These are phyloP conservation scores for Fusarium solani-melongenae DNA, from an alignment of 2,329 filamentous ascomycete species.

Conservation along the genomic window DNA sequence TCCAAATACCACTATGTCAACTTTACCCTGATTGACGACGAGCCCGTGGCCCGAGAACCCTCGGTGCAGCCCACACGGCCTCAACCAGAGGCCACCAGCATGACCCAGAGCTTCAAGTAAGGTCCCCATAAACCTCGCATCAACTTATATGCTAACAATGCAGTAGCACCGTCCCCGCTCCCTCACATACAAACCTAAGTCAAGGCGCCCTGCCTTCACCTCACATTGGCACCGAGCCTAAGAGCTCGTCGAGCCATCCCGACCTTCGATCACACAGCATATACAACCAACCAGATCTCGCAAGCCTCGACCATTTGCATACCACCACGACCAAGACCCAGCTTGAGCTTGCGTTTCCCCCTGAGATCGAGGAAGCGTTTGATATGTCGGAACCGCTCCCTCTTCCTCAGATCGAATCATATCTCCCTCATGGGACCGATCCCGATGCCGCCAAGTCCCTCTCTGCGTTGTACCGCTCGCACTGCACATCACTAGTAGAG, in stretches of 20 bases:
- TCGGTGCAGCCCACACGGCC: slow-evolving; percentile 59
- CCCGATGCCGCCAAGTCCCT: slow-evolving; percentile 87
- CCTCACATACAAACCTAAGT: slow-evolving; percentile 43
- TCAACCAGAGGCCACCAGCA: slow-evolving; percentile 59
- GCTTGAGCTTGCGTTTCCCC: slow-evolving; percentile 70
- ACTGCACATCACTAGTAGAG: slow-evolving; percentile 95
- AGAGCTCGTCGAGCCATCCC: slow-evolving; percentile 23
- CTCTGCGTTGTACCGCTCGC: slow-evolving; percentile 88
- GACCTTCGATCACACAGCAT: slow-evolving; percentile 56
- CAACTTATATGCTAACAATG: slow-evolving; percentile 33
- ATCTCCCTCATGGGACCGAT: slow-evolving; percentile 85
- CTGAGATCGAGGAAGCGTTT: slow-evolving; percentile 62
- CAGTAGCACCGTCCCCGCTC: slow-evolving; percentile 49
- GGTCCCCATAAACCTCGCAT: slow-evolving; percentile 29
- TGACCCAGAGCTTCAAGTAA: slow-evolving; percentile 64
- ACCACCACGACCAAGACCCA: slow-evolving; percentile 67
- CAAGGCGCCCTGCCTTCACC: slow-evolving; percentile 46
- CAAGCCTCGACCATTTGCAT: slow-evolving; percentile 68
- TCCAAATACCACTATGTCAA: slow-evolving; percentile 97
- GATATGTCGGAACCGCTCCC: slow-evolving; percentile 75
- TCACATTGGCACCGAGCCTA: slow-evolving; percentile 39
- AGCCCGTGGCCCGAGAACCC: slow-evolving; percentile 59
- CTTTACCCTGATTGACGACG: slow-evolving; percentile 70
- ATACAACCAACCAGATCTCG: slow-evolving; percentile 69
- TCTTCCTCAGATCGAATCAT: slow-evolving; percentile 87